phyloP scores from a whole-genome alignment of 495 filamentous ascomycete genomes.

The Xylaria longipes region DNA sequence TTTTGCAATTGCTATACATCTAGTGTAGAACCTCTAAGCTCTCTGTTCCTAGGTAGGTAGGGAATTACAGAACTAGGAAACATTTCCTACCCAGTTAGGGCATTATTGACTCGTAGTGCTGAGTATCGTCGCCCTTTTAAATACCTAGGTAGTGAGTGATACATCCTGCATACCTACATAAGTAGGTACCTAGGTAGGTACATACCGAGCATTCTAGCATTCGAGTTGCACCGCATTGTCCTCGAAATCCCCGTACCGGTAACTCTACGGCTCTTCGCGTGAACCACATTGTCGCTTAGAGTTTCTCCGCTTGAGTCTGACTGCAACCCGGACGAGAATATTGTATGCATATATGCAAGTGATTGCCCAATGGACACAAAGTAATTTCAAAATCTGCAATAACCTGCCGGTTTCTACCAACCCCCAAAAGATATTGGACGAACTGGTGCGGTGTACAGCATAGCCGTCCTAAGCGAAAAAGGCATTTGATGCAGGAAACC shows the following conservation, averaged over 20 bases:
- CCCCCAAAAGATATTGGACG: background rate
- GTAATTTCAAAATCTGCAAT: background rate
- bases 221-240: background rate
- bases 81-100: background rate
- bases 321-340: background rate
- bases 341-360: background rate
- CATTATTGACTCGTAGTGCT: background rate
- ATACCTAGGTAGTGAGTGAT: background rate
- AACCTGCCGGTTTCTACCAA: background rate
- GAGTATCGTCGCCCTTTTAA: background rate
- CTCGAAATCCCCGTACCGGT: slow-evolving; percentile 7
- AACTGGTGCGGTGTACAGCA: background rate
- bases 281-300: background rate
- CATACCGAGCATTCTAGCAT: background rate
- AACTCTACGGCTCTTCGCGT: slow-evolving; percentile 16
- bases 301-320: background rate
- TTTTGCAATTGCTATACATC: background rate
- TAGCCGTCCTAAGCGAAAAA: background rate
- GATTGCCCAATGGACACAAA: background rate
- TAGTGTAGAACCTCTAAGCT: background rate
- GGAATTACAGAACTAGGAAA: background rate
- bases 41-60: background rate
- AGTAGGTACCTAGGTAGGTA: no score
- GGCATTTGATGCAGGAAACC: background rate
- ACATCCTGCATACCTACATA: background rate